Conservation (phyloP, 2,329 filamentous ascomycete genomes). For the Calonectria montana region DNA sequence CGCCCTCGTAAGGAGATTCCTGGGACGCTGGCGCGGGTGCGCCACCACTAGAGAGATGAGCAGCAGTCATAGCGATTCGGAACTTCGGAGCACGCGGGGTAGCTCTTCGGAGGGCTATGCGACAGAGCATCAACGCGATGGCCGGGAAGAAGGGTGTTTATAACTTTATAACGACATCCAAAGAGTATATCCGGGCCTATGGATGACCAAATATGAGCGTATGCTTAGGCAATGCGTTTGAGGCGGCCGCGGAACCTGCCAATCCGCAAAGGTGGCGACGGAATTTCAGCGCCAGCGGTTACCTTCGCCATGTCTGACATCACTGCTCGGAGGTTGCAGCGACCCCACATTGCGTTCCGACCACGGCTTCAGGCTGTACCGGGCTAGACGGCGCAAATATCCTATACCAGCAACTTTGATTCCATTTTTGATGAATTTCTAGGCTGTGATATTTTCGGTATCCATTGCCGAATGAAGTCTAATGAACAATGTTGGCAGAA, state of each 20-base stretch:
- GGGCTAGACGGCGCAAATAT: slow-evolving; percentile 19
- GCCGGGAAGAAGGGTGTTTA: slow-evolving; percentile 10
- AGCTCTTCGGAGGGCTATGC: slow-evolving; percentile 46
- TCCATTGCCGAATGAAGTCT: neutral
- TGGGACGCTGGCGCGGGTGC: slow-evolving; percentile 19
- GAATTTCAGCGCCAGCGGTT: slow-evolving; percentile 11
- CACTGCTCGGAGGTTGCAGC: slow-evolving; percentile 27
- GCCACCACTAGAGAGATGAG: slow-evolving; percentile 47
- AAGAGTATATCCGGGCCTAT: neutral
- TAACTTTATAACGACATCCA: slow-evolving; percentile 26
- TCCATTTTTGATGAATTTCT: neutral
- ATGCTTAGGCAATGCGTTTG: slow-evolving; percentile 6
- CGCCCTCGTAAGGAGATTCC: slow-evolving; percentile 38
- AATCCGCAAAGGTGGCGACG: slow-evolving; percentile 4
- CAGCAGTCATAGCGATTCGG: slow-evolving; percentile 45
- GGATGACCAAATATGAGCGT: slow-evolving; percentile 14
- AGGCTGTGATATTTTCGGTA: neutral
- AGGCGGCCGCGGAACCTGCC: slow-evolving; percentile 5
- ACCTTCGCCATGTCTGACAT: slow-evolving; percentile 36
- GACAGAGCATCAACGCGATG: slow-evolving; percentile 49
- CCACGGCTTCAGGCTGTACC: slow-evolving; percentile 30
- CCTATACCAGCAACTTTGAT: neutral
- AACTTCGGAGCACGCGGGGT: slow-evolving; percentile 42
- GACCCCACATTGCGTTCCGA: slow-evolving; percentile 24
- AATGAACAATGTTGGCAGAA: neutral